These are phyloP conservation scores for Pleurotus salmoneostramineus DNA, from an alignment of 768 basidiomycete genomes.

Conservation along the genomic window DNA sequence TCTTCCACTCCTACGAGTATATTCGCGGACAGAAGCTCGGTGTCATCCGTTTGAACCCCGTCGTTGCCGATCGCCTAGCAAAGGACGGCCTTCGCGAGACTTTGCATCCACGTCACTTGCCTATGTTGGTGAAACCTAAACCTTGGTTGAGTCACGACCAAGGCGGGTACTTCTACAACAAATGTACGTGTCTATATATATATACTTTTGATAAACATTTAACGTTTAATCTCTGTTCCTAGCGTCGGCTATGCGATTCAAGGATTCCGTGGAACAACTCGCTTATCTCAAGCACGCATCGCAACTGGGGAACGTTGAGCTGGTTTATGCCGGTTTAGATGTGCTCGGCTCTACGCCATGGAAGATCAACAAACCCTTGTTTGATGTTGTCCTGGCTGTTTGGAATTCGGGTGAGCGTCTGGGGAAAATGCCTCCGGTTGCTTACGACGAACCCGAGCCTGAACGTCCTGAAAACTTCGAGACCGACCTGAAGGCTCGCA, in stretches of 20 bases:
- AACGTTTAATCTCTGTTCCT: conserved; percentile 4
- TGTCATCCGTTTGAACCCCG: conserved; percentile 82
- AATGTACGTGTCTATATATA: conserved; percentile 40
- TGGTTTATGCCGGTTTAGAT: conserved; percentile 86
- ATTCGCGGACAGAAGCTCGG: conserved; percentile 93
- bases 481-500: conserved; percentile 52
- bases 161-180: conserved; percentile 83
- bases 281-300: conserved; percentile 76
- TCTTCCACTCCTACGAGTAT: conserved; percentile 91
- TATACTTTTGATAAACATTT: background rate
- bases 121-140: conserved; percentile 90
- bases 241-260: conserved; percentile 88
- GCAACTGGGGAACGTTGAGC: conserved; percentile 69
- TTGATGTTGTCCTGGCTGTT: conserved; percentile 69
- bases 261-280: conserved; percentile 82
- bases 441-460: conserved; percentile 64
- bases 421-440: conserved; percentile 79
- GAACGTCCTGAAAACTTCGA: conserved; percentile 38
- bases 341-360: conserved; percentile 89
- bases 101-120: conserved; percentile 90
- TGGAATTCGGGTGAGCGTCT: conserved; percentile 83
- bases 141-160: conserved; percentile 77
- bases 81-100: conserved; percentile 67
- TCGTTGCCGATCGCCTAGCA: conserved; percentile 72
- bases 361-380: conserved; percentile 78